Evolutionary conservation across 495 filamentous ascomycete species (phyloP), one percentile per base, ranked within the genome.

Genomic region (Penicillium pulvis): DNA sequence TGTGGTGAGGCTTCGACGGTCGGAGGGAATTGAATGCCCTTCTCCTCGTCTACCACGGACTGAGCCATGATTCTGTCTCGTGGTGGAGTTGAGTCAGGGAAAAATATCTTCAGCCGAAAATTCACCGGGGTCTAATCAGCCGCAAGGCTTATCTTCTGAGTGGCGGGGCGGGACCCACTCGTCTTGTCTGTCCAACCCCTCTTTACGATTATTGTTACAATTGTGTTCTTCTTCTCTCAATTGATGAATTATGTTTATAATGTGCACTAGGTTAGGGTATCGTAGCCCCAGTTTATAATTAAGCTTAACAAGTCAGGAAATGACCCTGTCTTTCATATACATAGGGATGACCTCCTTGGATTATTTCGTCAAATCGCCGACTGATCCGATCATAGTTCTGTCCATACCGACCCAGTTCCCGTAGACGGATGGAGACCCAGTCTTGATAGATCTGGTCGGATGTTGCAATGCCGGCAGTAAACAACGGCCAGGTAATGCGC

Each of bases 341-440:
- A 64, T 64, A 67, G 10, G 54, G 53, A 12, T 62, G 49, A 10
- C 60, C 47, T 2, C 63, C 61, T 44, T 57, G 60, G 28, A 66
- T 67, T 26, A 71, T 61, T 47, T 71, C 66, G 53, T 70, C 72
- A 51, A 64, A 74, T 4, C 65, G 59, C 16, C 33, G 8, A 24
- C 67, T 67, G 14, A 66, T 62, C 14, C 62, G 60, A 8, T 30
- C 56, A 54, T 59, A 71, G 36, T 71, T 67, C 28, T 68, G 61
- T 11, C 66, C 70, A 57, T 69, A 71, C 28, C 60, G 64, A 30
- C 72, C 65, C n/a, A 73, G 58, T 36, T 70, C 69, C 5, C 62
- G 61, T 48, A 75, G 45, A 23, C 66, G 67, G 30, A 72, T 71
- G 17, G 69, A 68, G 26, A 73, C 71, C 72, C 72, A 75, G 58